Percentiles rank a stretch among this genome's conserved stretches.
Conservation (phyloP, 768 basidiomycete genomes). For the Podaxis sp. region DNA sequence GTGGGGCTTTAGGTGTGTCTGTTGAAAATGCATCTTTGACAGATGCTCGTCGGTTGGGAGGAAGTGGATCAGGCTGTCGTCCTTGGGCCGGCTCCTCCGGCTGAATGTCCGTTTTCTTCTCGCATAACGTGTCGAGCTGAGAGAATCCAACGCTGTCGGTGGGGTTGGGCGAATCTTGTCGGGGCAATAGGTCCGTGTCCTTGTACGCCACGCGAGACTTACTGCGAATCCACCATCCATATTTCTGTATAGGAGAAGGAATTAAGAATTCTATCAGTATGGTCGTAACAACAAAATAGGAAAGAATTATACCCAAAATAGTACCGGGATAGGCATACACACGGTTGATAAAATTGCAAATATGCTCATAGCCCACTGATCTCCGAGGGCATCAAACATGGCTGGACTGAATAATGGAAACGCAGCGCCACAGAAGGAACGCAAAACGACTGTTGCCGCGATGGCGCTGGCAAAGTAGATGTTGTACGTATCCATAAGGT, state of each 20-base stretch:
- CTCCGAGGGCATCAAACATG: slow-evolving; percentile 53
- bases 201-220: slow-evolving; percentile 46
- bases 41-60: neutral
- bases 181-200: slow-evolving; percentile 24
- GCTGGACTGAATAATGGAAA: slow-evolving; percentile 60
- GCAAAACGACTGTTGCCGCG: slow-evolving; percentile 66
- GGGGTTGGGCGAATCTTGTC: slow-evolving; percentile 11
- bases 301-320: slow-evolving; percentile 49
- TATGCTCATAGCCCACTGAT: slow-evolving; percentile 53
- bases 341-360: slow-evolving; percentile 51
- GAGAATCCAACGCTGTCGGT: slow-evolving; percentile 17
- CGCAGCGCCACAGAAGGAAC: slow-evolving; percentile 59
- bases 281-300: neutral
- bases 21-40: neutral
- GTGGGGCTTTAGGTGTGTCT: neutral
- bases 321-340: slow-evolving; percentile 55
- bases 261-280: neutral
- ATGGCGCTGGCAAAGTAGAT: slow-evolving; percentile 68
- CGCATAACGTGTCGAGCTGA: slow-evolving; percentile 22
- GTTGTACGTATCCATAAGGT: slow-evolving; percentile 71
- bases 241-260: slow-evolving; percentile 36
- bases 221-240: slow-evolving; percentile 47
- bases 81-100: neutral
- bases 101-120: slow-evolving; percentile 15
- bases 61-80: neutral